Conservation (phyloP, 2,329 filamentous ascomycete species). For the Epichloe brachyelytri region DNA sequence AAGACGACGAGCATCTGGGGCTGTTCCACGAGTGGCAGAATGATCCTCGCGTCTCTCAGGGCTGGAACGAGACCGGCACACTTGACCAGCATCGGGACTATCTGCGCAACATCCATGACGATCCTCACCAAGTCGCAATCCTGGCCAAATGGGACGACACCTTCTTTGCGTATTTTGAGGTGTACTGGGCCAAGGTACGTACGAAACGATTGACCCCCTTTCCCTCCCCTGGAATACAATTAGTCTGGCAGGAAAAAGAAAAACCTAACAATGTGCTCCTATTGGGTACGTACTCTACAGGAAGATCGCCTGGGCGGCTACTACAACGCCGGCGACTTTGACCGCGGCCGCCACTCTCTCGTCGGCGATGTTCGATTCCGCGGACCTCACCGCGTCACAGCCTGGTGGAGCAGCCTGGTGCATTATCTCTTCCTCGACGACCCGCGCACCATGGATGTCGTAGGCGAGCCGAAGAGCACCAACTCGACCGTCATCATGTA, state of each 20-base stretch:
- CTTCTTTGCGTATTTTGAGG: conserved; percentile 61
- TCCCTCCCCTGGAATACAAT: neutral
- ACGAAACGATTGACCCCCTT: neutral
- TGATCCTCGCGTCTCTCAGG: conserved; percentile 61
- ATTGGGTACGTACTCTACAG: conserved; percentile 14
- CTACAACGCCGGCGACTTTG: conserved; percentile 41
- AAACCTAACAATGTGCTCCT: neutral
- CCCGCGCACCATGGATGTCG: conserved; percentile 40
- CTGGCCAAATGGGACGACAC: conserved; percentile 57
- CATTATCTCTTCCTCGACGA: conserved; percentile 52
- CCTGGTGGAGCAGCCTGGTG: conserved; percentile 50
- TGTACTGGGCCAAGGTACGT: conserved; percentile 58
- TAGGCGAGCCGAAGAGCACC: conserved; percentile 61
- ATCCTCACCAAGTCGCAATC: conserved; percentile 55
- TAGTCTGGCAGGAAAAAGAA: too few species aligned
- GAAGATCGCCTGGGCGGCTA: conserved; percentile 44
- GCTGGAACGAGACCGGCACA: conserved; percentile 66
- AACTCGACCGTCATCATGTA: conserved; percentile 60
- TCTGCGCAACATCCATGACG: conserved; percentile 37
- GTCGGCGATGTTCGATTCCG: conserved; percentile 47
- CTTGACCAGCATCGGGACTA: conserved; percentile 49
- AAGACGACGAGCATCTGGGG: conserved; percentile 44
- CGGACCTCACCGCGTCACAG: conserved; percentile 45
- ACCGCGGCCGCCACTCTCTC: conserved; percentile 45
- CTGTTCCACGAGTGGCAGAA: conserved; percentile 71